Evolutionary conservation across 495 filamentous ascomycete genomes (phyloP), one percentile per base, ranked within the genome.

Genomic region (Aspergillus conjunctus): DNA sequence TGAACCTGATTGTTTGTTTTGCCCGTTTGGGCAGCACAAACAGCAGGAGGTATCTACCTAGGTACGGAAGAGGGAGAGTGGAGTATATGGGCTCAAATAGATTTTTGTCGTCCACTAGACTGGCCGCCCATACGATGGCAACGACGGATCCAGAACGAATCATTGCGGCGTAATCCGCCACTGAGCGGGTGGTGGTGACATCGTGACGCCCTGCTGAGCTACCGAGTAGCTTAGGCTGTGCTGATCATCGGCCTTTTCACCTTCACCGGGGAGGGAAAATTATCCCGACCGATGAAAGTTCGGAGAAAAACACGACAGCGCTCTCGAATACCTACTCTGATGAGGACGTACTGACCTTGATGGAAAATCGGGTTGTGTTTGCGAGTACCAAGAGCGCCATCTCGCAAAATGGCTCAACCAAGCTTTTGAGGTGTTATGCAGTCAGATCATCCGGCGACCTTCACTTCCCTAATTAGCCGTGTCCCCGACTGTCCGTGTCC

Each of bases 101-200:
- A n/a, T n/a, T n/a, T n/a, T n/a, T n/a, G 14, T 1, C 34, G 9
- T 37, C 34, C 34, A 37, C 34, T 14, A 14, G 34, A 9, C 34
- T 14, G 34, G 34, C 14, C 14, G 34, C 34, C 34, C 34, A 37
- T 37, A 14, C 34, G 34, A 46, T 46, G 43, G 2, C 44, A 48
- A 22, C 48, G 22, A 31, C 26, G 39, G 58, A 41, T 60, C 50
- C 37, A 46, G 51, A 48, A 31, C 58, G 21, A 61, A 55, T 50
- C 59, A 61, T 61, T 56, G 59, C 33, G 56, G 59, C 43, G 59
- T 56, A 56, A 56, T 61, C 52, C 59, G 59, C 52, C 52, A 44
- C 31, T 51, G 32, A 26, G 30, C 51, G 30, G 58, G 51, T 37
- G 3, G 37, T 26, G 17, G 17, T 50, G 52, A 56, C 32, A 55